phyloP scores from a whole-genome alignment of 805 yeast genomes.

The Candida schatavii region DNA sequence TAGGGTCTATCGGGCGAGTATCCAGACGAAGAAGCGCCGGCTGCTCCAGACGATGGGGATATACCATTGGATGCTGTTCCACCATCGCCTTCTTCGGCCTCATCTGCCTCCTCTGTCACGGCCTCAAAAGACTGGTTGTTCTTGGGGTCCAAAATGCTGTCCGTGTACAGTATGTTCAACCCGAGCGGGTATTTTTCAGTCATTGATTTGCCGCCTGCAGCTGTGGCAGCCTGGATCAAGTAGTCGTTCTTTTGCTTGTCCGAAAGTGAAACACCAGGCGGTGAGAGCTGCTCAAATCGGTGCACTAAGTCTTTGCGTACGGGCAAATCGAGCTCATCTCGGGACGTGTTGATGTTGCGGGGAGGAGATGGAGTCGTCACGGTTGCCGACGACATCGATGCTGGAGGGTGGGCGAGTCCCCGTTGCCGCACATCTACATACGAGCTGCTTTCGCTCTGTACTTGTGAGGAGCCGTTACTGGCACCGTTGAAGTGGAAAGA shows the following conservation, averaged over 20 bases:
- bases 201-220: conserved; percentile 6
- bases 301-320: conserved; percentile 25
- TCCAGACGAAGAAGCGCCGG: too few relatives aligned
- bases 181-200: conserved; percentile 18
- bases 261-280: conserved; percentile 8
- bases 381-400: background rate
- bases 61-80: too few relatives aligned
- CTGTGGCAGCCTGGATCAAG: conserved; percentile 12
- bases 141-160: conserved; percentile 15
- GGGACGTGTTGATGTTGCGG: background rate
- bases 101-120: background rate
- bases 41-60: too few relatives aligned
- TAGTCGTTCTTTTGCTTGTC: conserved; percentile 18
- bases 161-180: conserved; percentile 21
- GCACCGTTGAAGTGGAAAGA: conserved; percentile 1
- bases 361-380: conserved; percentile 20
- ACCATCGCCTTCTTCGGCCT: background rate
- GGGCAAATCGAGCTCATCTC: conserved; percentile 20
- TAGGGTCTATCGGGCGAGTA: background rate
- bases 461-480: conserved; percentile 2
- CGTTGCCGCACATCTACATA: conserved; percentile 14
- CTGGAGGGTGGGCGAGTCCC: conserved; percentile 5
- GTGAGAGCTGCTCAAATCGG: conserved; percentile 14
- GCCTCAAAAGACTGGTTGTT: conserved; percentile 5
- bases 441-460: conserved; percentile 5